Percentiles rank a stretch among this genome's conserved stretches.
phyloP scores from a whole-genome alignment of 116 monocot species.

The Zostera marina region DNA sequence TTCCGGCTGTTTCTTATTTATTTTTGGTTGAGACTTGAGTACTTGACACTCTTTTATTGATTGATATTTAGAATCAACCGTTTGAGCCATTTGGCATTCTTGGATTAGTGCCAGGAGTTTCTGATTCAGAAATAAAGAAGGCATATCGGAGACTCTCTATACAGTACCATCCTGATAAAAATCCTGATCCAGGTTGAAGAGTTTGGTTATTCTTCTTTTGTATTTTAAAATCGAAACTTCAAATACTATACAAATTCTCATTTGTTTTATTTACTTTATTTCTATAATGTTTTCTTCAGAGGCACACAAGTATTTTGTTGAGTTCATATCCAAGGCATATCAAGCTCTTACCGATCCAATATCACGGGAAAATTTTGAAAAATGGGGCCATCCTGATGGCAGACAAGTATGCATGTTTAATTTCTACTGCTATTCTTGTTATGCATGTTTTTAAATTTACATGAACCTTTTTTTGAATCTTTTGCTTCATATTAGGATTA shows the following conservation, averaged over 20 bases:
- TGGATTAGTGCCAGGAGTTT: slow-evolving; percentile 74
- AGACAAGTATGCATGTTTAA: slow-evolving; percentile 40
- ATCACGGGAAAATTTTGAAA: slow-evolving; percentile 91
- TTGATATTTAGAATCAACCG: slow-evolving; percentile 36
- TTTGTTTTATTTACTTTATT: slow-evolving; percentile 4
- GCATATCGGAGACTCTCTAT: slow-evolving; percentile 86
- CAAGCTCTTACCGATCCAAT: slow-evolving; percentile 86
- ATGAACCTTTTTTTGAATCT: neutral
- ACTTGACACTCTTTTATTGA: neutral
- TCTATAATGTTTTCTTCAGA: slow-evolving; percentile 7
- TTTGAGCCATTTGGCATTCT: slow-evolving; percentile 93
- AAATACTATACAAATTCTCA: neutral
- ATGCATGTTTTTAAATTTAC: neutral
- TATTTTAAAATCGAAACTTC: neutral
- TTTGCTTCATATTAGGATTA: neutral
- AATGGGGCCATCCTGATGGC: slow-evolving; percentile 96
- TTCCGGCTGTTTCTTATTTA: neutral
- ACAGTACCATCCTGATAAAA: slow-evolving; percentile 95
- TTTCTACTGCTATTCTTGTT: neutral
- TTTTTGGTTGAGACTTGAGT: neutral
- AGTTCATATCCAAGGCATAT: slow-evolving; percentile 93
- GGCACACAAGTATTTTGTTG: slow-evolving; percentile 69
- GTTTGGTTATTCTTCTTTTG: slow-evolving; percentile 1
- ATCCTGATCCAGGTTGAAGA: slow-evolving; percentile 82
- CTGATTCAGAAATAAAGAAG: slow-evolving; percentile 87